Conservation (phyloP, 495 filamentous ascomycete species). For the Evansstolkia leycettana region DNA sequence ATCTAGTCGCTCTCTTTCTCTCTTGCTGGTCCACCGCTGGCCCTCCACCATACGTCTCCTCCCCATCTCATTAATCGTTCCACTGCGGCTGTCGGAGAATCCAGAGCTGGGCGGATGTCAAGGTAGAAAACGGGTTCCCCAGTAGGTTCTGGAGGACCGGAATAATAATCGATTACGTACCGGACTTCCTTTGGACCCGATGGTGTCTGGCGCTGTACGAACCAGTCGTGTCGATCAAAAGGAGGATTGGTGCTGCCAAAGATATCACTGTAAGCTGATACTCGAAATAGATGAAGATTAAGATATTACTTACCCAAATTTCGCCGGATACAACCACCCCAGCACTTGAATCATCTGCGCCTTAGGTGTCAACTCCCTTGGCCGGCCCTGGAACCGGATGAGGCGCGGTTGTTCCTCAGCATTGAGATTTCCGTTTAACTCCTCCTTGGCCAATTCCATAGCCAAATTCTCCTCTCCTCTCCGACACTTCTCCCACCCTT, state of each 20-base stretch:
- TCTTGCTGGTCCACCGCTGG: constrained; percentile 58
- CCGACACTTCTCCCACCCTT: constrained; percentile 64
- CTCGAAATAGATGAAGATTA: not conserved
- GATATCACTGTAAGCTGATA: not conserved
- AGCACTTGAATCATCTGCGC: constrained; percentile 67
- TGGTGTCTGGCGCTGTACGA: constrained; percentile 56
- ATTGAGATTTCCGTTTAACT: constrained; percentile 24
- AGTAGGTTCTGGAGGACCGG: constrained; percentile 69
- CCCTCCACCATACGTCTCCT: constrained; percentile 85
- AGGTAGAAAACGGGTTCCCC: constrained; percentile 95
- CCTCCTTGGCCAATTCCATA: constrained; percentile 24
- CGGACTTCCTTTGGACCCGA: constrained; percentile 60
- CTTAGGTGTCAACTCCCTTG: constrained; percentile 83
- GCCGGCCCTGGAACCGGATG: constrained; percentile 76
- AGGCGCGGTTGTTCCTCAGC: constrained; percentile 49
- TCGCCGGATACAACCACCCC: constrained; percentile 64
- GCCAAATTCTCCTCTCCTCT: constrained; percentile 56
- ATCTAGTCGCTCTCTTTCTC: constrained; percentile 27
- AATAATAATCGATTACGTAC: constrained; percentile 98
- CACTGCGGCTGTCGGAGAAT: constrained; percentile 62
- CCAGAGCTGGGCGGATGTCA: constrained; percentile 91
- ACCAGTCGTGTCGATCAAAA: constrained; percentile 99
- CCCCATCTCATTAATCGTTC: constrained; percentile 86
- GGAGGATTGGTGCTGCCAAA: constrained; percentile 58
- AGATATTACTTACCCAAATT: constrained; percentile 48